phyloP scores from a whole-genome alignment of 495 filamentous ascomycete species.

The Aspergillus cristatus region DNA sequence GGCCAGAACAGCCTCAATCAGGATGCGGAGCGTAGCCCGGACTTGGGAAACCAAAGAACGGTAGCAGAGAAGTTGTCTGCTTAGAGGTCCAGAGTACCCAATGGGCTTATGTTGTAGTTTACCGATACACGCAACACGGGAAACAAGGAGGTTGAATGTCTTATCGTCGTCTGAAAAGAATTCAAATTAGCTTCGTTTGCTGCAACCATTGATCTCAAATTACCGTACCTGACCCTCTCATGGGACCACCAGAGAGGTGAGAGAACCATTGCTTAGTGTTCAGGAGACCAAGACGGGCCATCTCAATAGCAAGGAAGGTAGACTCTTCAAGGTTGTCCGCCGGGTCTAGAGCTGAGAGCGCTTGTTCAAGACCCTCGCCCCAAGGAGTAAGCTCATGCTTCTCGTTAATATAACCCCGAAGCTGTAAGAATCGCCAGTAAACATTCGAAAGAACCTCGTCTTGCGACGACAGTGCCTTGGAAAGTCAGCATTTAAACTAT shows the following conservation, averaged over 20 bases:
- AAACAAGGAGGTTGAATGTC: constrained; percentile 65
- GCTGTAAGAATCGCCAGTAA: constrained; percentile 79
- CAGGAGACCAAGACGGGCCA: constrained; percentile 68
- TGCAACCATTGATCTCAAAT: too few species aligned
- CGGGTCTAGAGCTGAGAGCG: constrained; percentile 52
- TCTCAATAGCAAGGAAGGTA: constrained; percentile 69
- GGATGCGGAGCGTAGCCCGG: constrained; percentile 65
- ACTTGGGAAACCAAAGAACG: constrained; percentile 74
- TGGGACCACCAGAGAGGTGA: constrained; percentile 49
- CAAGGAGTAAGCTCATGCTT: constrained; percentile 74
- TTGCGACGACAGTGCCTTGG: constrained; percentile 36
- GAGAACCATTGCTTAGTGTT: constrained; percentile 53
- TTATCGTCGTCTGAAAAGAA: constrained; percentile 48
- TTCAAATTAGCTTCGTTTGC: neutral
- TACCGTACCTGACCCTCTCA: constrained; percentile 45
- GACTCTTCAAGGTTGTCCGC: constrained; percentile 49
- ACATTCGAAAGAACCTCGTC: constrained; percentile 70
- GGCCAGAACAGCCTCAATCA: constrained; percentile 72
- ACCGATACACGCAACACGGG: constrained; percentile 72
- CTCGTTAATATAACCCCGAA: constrained; percentile 74
- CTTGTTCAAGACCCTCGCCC: constrained; percentile 68
- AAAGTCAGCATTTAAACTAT: constrained; percentile 1
- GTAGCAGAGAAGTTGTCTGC: constrained; percentile 79
- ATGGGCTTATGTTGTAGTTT: constrained; percentile 73
- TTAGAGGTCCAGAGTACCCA: constrained; percentile 91